These are phyloP conservation scores for Bondarzewia mesenterica DNA, from an alignment of 1,284 basidiomycete genomes.

Conservation along the genomic window DNA sequence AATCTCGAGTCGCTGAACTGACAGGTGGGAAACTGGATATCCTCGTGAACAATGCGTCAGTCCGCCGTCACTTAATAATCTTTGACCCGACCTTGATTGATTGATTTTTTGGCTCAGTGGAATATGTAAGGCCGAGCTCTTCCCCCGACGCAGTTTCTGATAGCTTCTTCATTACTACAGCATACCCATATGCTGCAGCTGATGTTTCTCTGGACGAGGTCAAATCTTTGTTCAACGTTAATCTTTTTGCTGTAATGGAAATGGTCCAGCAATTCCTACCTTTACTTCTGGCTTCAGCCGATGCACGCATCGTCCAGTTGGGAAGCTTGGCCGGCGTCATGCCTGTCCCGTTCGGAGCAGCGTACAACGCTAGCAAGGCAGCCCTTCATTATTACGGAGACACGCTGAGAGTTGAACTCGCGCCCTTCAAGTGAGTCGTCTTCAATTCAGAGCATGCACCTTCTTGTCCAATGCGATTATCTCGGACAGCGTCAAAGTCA, in stretches of 20 bases:
- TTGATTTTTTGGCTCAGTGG: background rate
- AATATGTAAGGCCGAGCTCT: conserved; percentile 3
- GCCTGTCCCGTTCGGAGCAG: conserved; percentile 19
- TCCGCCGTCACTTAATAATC: background rate
- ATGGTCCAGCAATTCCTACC: conserved; percentile 23
- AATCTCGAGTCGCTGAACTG: conserved; percentile 13
- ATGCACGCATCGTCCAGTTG: conserved; percentile 20
- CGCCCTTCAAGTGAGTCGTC: conserved; percentile 11
- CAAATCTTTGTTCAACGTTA: conserved; percentile 19
- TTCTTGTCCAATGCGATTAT: background rate
- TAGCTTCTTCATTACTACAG: background rate
- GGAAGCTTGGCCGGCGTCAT: conserved; percentile 20
- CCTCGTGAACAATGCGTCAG: conserved; percentile 26
- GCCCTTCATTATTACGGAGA: conserved; percentile 20
- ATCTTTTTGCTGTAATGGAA: conserved; percentile 21
- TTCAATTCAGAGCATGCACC: conserved; percentile 1
- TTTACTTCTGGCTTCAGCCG: conserved; percentile 19
- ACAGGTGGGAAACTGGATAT: conserved; percentile 24
- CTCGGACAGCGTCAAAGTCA: conserved; percentile 22
- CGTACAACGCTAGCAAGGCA: conserved; percentile 24
- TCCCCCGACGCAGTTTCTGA: background rate
- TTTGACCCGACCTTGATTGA: background rate
- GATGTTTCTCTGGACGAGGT: conserved; percentile 17
- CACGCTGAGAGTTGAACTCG: conserved; percentile 23
- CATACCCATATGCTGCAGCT: conserved; percentile 8